Percentiles rank a stretch among this genome's conserved stretches.
Evolutionary conservation across 495 filamentous ascomycete genomes (phyloP).

Genomic region (Hypoxylon intermedium): DNA sequence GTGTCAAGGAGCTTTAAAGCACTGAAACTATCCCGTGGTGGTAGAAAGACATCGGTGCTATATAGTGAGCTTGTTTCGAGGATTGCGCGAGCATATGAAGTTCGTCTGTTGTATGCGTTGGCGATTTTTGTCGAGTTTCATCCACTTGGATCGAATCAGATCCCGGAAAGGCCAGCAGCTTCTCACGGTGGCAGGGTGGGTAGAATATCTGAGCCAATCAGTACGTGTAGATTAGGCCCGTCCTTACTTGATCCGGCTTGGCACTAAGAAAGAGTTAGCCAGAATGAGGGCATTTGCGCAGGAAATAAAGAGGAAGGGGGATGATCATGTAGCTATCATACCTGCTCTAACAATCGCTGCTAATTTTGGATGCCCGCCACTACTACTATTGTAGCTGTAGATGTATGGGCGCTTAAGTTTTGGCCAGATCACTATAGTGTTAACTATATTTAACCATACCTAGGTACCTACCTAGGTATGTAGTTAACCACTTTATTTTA

Average conservation of each 20-base stretch:
- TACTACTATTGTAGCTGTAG: too few species aligned
- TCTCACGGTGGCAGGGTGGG: slow-evolving; percentile 36
- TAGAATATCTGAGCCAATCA: slow-evolving; percentile 27
- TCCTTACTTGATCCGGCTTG: slow-evolving; percentile 36
- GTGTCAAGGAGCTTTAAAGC: too few species aligned
- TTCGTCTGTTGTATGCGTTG: slow-evolving; percentile 43
- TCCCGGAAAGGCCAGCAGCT: slow-evolving; percentile 38
- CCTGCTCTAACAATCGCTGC: slow-evolving; percentile 6
- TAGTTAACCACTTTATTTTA: too few species aligned
- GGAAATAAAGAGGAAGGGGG: background rate
- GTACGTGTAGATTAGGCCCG: slow-evolving; percentile 9
- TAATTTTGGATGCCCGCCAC: too few species aligned
- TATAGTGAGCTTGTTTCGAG: too few species aligned
- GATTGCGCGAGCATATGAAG: too few species aligned
- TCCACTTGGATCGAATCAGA: slow-evolving; percentile 47
- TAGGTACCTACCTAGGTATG: too few species aligned
- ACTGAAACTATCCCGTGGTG: too few species aligned
- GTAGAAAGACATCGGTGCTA: too few species aligned
- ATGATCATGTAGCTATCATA: background rate
- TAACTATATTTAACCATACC: too few species aligned
- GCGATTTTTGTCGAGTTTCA: slow-evolving; percentile 38
- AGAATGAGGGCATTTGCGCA: slow-evolving; percentile 23
- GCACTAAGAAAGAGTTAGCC: slow-evolving; percentile 25
- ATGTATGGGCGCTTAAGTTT: too few species aligned
- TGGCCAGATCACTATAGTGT: too few species aligned